Evolutionary conservation across 1,284 basidiomycete species (phyloP).

Genomic region (Ceratobasidium sp.): DNA sequence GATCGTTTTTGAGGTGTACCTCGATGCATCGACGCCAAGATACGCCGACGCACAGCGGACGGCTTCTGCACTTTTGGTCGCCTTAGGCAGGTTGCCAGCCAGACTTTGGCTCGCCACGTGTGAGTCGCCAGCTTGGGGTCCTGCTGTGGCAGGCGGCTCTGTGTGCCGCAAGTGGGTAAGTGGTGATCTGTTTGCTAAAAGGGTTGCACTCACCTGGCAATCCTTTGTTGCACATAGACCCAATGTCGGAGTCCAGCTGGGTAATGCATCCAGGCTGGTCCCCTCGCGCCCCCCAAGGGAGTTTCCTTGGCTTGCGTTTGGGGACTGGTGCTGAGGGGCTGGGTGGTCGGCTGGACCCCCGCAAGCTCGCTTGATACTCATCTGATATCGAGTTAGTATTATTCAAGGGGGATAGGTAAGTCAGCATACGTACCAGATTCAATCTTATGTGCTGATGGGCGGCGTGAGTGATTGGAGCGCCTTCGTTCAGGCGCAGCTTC

Average conservation of each 20-base stretch:
- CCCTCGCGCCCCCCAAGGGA: not conserved
- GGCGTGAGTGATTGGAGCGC: not conserved
- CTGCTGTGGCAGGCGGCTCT: no score
- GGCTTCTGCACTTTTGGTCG: not conserved
- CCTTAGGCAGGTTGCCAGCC: no score
- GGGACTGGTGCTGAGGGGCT: not conserved
- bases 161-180: no score
- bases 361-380: not conserved
- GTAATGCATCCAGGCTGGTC: not conserved
- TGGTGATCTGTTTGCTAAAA: no score
- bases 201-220: slow-evolving; percentile 12
- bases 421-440: not conserved
- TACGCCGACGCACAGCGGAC: not conserved
- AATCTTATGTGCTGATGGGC: slow-evolving; percentile 2
- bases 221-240: not conserved
- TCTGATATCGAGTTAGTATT: not conserved
- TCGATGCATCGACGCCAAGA: no score
- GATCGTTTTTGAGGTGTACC: not conserved
- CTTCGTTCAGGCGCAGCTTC: not conserved
- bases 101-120: no score
- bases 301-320: not conserved
- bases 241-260: not conserved
- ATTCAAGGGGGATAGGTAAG: no score
- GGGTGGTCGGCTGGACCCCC: not conserved
- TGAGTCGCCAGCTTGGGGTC: no score